Evolutionary conservation across 495 filamentous ascomycete genomes (phyloP).

Genomic region (Penicillium coprophilum): DNA sequence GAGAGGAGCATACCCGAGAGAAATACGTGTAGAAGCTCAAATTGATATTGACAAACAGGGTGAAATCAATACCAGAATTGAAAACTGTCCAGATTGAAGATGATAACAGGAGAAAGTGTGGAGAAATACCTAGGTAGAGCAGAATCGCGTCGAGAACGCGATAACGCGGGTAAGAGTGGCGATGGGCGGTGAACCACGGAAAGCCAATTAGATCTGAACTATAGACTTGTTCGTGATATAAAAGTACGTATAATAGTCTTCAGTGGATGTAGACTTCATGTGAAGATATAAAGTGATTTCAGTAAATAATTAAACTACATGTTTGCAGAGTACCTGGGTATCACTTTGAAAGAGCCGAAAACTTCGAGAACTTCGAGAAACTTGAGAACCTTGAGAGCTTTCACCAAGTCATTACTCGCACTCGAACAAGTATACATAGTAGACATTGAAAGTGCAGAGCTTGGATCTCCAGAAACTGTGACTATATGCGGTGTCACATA

Average conservation of each 20-base stretch:
- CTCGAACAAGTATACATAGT: neutral
- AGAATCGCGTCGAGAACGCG: constrained; percentile 9
- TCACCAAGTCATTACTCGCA: neutral
- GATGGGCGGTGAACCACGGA: constrained; percentile 1
- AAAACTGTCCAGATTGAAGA: neutral
- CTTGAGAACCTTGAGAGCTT: neutral
- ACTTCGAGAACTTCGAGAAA: neutral
- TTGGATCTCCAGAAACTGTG: neutral
- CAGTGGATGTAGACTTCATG: neutral
- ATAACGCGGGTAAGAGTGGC: constrained; percentile 2
- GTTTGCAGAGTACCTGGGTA: neutral
- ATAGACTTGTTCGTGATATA: too few species aligned
- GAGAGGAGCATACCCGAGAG: neutral
- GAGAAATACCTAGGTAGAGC: constrained; percentile 10
- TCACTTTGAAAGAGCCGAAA: neutral
- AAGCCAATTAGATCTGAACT: constrained; percentile 1
- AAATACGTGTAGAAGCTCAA: neutral
- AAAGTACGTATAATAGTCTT: too few species aligned
- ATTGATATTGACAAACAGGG: neutral
- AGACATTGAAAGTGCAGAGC: neutral
- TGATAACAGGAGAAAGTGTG: constrained; percentile 1
- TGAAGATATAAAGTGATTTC: neutral
- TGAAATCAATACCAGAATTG: neutral
- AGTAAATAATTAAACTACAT: constrained; percentile 2
- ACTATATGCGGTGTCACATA: neutral